Percentiles rank a stretch among this genome's conserved stretches.
Conservation (phyloP, 2,329 filamentous ascomycete species). For the Scleromitrula shiraiana region DNA sequence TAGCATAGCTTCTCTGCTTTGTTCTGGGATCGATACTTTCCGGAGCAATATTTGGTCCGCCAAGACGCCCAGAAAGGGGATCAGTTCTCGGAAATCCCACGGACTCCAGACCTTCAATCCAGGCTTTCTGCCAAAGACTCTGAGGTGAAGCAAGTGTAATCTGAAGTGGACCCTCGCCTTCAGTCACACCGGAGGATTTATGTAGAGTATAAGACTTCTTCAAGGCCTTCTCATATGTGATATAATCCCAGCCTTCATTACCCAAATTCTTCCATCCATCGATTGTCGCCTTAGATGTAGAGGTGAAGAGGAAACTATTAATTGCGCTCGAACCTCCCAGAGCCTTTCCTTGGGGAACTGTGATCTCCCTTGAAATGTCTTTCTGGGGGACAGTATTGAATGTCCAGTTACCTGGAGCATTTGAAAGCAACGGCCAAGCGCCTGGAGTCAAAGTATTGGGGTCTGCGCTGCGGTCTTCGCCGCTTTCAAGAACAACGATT, state of each 20-base stretch:
- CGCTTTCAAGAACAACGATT: conserved; percentile 35
- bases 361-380: background rate
- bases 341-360: conserved; percentile 25
- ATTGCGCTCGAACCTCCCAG: conserved; percentile 32
- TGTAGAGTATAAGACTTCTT: conserved; percentile 28
- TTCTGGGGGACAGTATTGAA: conserved; percentile 7
- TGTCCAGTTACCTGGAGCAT: conserved; percentile 8
- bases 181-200: background rate
- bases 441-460: conserved; percentile 30
- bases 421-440: background rate
- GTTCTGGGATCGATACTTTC: background rate
- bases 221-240: conserved; percentile 34
- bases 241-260: conserved; percentile 32
- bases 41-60: background rate
- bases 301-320: conserved; percentile 28
- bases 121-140: background rate
- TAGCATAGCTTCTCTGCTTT: background rate
- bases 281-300: conserved; percentile 25
- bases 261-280: conserved; percentile 35
- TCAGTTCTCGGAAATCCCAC: background rate
- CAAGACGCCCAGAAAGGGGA: background rate
- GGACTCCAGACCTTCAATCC: background rate
- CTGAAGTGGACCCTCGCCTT: background rate
- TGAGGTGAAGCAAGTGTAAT: background rate
- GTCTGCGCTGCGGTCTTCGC: conserved; percentile 29